Percentiles rank a stretch among this genome's conserved stretches.
These are phyloP conservation scores for Trichothecium roseum DNA, from an alignment of 2,329 filamentous ascomycete genomes.

Conservation along the genomic window DNA sequence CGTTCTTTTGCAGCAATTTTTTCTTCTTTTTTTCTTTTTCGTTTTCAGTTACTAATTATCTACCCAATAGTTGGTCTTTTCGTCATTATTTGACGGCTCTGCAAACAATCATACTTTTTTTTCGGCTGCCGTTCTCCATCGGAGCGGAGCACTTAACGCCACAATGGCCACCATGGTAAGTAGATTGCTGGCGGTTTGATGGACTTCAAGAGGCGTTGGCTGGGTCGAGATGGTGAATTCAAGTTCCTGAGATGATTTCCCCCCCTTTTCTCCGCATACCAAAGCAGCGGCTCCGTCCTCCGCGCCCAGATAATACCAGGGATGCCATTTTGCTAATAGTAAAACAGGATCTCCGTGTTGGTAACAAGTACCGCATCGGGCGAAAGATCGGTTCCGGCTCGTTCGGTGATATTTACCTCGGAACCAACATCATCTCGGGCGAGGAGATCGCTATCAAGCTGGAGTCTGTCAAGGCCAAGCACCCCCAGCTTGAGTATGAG, in stretches of 20 bases:
- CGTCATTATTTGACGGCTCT: neutral
- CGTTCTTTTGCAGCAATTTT: too few relatives aligned
- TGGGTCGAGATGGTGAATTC: too few relatives aligned
- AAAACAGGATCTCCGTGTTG: conserved; percentile 85
- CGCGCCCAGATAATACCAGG: too few relatives aligned
- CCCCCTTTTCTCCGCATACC: too few relatives aligned
- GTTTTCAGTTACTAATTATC: neutral
- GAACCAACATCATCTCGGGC: conserved; percentile 98
- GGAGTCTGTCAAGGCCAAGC: conserved; percentile 98
- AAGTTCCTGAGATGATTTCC: too few relatives aligned
- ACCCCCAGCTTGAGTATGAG: conserved; percentile 97
- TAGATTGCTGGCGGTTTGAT: neutral
- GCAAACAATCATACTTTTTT: neutral
- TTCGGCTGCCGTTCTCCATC: too few relatives aligned
- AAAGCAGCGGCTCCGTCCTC: too few relatives aligned
- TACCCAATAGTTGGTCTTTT: too few relatives aligned
- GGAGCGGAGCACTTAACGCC: neutral
- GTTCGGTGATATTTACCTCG: conserved; percentile 97
- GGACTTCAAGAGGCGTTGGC: neutral
- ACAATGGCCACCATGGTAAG: neutral
- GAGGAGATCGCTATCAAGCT: conserved; percentile 99
- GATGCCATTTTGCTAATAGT: neutral
- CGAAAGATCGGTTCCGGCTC: conserved; percentile 97
- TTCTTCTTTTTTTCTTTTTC: neutral
- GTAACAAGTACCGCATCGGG: conserved; percentile 99